Evolutionary conservation across 208 protist genomes (phyloP).

Genomic region (Acanthamoeba royreba): DNA sequence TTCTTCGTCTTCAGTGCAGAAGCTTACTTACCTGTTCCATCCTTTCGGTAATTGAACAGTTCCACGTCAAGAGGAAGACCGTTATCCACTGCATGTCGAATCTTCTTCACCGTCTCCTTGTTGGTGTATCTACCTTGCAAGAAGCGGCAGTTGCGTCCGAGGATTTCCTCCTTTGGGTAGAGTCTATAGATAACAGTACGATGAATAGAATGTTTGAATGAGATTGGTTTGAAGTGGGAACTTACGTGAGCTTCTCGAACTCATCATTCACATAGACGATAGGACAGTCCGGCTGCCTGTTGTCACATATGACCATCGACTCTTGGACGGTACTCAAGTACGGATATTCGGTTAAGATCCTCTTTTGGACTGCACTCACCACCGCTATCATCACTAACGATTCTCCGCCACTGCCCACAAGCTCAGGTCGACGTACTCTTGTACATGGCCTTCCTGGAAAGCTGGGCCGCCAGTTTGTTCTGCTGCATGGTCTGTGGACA

Average conservation of each 20-base stretch:
- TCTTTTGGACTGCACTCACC: background rate
- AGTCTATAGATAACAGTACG: background rate
- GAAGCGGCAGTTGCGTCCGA: slow-evolving; percentile 18
- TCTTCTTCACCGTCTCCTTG: slow-evolving; percentile 18
- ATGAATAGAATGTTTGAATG: background rate
- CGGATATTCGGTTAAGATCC: background rate
- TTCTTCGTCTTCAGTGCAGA: background rate
- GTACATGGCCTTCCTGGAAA: background rate
- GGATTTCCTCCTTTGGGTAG: slow-evolving; percentile 30
- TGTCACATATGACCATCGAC: slow-evolving; percentile 2
- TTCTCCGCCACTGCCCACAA: background rate
- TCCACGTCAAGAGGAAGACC: slow-evolving; percentile 28
- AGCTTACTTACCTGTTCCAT: background rate
- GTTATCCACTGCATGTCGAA: background rate
- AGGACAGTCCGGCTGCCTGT: background rate
- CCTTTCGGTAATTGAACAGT: slow-evolving; percentile 51
- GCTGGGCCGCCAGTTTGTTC: background rate
- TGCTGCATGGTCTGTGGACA: background rate
- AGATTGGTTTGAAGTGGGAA: background rate
- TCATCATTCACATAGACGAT: background rate
- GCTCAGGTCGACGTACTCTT: background rate
- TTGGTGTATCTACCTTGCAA: background rate
- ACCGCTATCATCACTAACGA: background rate
- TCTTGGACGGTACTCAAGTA: background rate
- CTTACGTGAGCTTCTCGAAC: background rate